Conservation (phyloP, 108 stramenopile species). For the Nitzschia sp. region DNA sequence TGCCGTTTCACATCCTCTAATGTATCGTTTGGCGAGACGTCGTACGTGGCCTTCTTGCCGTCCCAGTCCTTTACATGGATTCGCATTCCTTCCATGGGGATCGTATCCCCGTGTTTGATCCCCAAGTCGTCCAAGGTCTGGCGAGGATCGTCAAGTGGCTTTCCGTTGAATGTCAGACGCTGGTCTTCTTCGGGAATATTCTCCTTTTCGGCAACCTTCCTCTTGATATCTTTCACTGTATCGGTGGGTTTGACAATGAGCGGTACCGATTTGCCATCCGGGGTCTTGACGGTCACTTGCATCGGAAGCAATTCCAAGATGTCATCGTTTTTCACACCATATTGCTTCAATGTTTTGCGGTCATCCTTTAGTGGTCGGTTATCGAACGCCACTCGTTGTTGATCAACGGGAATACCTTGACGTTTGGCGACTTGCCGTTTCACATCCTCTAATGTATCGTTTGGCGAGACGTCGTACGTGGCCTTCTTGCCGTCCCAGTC, state of each 20-base stretch:
- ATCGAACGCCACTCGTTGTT: conserved; percentile 25
- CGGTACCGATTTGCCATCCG: conserved; percentile 15
- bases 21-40: conserved; percentile 27
- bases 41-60: conserved; percentile 11
- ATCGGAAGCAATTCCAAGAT: conserved; percentile 15
- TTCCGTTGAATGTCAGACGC: conserved; percentile 1
- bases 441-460: conserved; percentile 24
- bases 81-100: conserved; percentile 27
- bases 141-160: conserved; percentile 5
- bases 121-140: conserved; percentile 15
- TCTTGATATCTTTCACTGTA: conserved; percentile 25
- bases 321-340: conserved; percentile 13
- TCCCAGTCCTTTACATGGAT: conserved; percentile 27
- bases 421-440: conserved; percentile 24
- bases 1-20: conserved; percentile 25
- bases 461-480: conserved; percentile 20
- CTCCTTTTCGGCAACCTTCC: conserved; percentile 15
- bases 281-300: conserved; percentile 16
- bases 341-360: conserved; percentile 21
- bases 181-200: conserved; percentile 22
- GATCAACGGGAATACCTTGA: conserved; percentile 14
- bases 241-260: conserved; percentile 13
- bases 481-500: conserved; percentile 10
- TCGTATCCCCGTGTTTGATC: conserved; percentile 22
- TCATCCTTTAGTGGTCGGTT: conserved; percentile 10